A percentile compares a stretch with the other conserved stretches of the same genome.
phyloP scores from a whole-genome alignment of 257 asterid species.

The Eucommia ulmoides region DNA sequence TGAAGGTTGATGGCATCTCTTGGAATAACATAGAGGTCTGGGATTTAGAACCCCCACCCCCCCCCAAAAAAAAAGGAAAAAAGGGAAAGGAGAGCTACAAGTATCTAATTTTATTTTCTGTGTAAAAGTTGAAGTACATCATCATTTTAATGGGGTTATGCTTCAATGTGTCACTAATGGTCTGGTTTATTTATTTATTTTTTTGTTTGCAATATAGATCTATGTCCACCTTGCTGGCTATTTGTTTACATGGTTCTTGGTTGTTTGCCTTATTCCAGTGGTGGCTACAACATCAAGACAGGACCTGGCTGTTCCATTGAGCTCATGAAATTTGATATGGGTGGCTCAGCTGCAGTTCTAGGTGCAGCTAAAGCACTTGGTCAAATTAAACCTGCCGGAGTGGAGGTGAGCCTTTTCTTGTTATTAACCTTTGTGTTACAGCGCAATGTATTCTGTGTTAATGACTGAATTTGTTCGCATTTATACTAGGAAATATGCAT shows the following conservation, averaged over 20 bases:
- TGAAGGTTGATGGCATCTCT: too few species aligned
- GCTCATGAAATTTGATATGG: slow-evolving; percentile 96
- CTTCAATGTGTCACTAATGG: too few species aligned
- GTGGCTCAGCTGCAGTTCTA: slow-evolving; percentile 92
- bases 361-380: slow-evolving; percentile 99
- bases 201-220: too few species aligned
- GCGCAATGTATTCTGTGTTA: slow-evolving; percentile 1
- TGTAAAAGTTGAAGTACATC: too few species aligned
- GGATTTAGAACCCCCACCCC: too few species aligned
- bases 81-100: too few species aligned
- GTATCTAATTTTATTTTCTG: too few species aligned
- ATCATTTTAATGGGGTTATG: too few species aligned
- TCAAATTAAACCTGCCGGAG: slow-evolving; percentile 90
- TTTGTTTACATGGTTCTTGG: neutral
- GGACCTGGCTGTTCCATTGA: slow-evolving; percentile 88
- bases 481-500: too few species aligned
- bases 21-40: too few species aligned
- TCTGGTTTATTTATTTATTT: too few species aligned
- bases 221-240: neutral
- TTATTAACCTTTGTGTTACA: slow-evolving; percentile 1
- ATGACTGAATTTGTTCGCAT: slow-evolving; percentile 6
- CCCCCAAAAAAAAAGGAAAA: too few species aligned
- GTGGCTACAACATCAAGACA: slow-evolving; percentile 97
- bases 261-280: slow-evolving; percentile 32
- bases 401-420: slow-evolving; percentile 44